Percentiles rank a stretch among this genome's conserved stretches.
Conservation (phyloP, 2,329 filamentous ascomycete species). For the Claviceps sp. region DNA sequence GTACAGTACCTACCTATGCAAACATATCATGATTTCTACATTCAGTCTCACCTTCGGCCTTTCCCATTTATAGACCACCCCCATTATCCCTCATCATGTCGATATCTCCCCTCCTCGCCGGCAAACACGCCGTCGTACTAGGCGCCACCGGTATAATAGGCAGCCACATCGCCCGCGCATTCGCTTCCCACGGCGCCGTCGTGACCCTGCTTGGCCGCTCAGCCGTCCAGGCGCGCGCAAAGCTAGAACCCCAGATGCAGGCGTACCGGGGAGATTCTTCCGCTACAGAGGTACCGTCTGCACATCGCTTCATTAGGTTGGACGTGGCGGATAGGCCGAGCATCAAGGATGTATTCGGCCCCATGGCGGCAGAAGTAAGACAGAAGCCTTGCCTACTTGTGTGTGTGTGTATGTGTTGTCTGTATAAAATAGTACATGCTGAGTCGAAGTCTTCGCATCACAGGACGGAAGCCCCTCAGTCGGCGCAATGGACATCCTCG, state of each 20-base stretch:
- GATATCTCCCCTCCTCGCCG: conserved; percentile 19
- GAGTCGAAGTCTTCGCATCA: no score
- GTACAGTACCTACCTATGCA: no score
- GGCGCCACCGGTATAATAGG: conserved; percentile 63
- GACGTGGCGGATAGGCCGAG: conserved; percentile 16
- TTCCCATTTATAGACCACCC: conserved; percentile 6
- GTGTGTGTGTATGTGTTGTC: background rate
- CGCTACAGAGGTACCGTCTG: conserved; percentile 7
- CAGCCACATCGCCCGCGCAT: conserved; percentile 50
- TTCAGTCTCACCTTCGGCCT: background rate
- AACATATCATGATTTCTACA: background rate
- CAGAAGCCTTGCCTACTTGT: background rate
- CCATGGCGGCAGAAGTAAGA: background rate
- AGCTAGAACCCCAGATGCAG: conserved; percentile 19
- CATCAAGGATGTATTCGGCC: conserved; percentile 19
- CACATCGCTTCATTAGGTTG: conserved; percentile 22
- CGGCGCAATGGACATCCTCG: conserved; percentile 42
- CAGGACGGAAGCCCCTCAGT: conserved; percentile 8
- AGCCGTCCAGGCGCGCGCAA: conserved; percentile 29
- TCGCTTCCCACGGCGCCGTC: conserved; percentile 46
- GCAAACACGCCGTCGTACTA: conserved; percentile 47
- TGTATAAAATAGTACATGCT: no score
- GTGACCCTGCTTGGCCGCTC: conserved; percentile 50
- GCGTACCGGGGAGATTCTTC: conserved; percentile 10
- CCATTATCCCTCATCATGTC: background rate